Evolutionary conservation across 176 grass and related monocot genomes (phyloP), one percentile per base, ranked within the genome.

Genomic region (Paspalum notatum): DNA sequence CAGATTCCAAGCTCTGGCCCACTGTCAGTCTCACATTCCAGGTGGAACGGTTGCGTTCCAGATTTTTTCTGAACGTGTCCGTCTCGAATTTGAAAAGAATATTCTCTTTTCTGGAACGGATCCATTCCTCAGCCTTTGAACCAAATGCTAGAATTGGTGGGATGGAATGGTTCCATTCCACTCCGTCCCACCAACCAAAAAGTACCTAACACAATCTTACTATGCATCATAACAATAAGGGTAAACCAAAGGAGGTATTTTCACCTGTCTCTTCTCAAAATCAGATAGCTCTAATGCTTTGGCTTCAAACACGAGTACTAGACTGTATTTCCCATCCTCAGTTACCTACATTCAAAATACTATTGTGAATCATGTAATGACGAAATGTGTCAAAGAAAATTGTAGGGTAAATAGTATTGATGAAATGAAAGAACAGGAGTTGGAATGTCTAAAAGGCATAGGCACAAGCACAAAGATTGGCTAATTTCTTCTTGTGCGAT

Each of bases 201-300:
- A n/a, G n/a, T n/a, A n/a, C n/a, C n/a, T n/a, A 63, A 69, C 15
- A 77, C 18, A 51, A 79, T 8, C 32, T 60, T 44, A 51, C 12
- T 39, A 59, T 75, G 40, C 55, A 47, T 75, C 14, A 75, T 53
- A 68, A 4, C 5, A 14, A 9, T 53, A 47, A 17, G 80, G 10
- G 15, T 68, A 75, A 75, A 54, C 45, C 27, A 75, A 77, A 82
- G 45, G 61, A 70, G 54, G 61, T 13, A 45, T 64, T 68, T 60
- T 53, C 51, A 91, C 89, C 89, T 91, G 84, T 87, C 89, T 87
- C 76, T 84, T 86, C 63, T 91, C 89, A 84, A 87, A 91, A 87
- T 91, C 84, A 42, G 89, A 84, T 24, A 87, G 50, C 80, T 87
- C 82, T 79, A 91, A 76, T 0, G 84, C 71, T 76, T 87, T 87